Evolutionary conservation across 345 rosid species (phyloP).

Genomic region (Melaleuca alternifolia): DNA sequence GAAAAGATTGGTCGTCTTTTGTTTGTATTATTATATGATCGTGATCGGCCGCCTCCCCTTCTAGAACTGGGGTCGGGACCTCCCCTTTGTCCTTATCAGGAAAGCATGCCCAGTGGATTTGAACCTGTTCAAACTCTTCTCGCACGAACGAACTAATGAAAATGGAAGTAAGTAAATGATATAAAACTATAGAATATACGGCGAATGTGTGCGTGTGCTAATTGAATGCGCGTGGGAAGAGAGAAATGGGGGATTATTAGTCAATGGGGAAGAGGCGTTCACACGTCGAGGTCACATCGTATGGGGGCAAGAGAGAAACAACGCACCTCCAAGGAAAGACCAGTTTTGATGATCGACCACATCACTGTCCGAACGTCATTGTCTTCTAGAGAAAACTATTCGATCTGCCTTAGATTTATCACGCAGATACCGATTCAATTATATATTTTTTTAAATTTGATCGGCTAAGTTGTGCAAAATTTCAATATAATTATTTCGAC

Average conservation of each 20-base stretch:
- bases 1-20: not conserved
- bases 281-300: not conserved
- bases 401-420: not conserved
- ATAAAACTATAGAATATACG: not conserved
- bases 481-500: not conserved
- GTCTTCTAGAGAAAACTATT: not conserved
- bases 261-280: not conserved
- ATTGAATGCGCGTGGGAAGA: not conserved
- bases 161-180: not conserved
- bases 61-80: not conserved
- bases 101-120: not conserved
- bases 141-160: not conserved
- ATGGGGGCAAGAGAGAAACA: not conserved
- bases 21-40: not conserved
- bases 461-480: not conserved
- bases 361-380: not conserved
- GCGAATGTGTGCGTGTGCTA: not conserved
- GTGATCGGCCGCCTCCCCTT: not conserved
- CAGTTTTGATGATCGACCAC: not conserved
- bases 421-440: fast-evolving
- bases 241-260: not conserved
- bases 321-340: not conserved
- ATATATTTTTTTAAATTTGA: not conserved
- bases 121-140: not conserved
- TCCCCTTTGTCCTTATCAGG: not conserved